Evolutionary conservation across 192 early-diverging fungal species (phyloP).

Genomic region (Coemansia sp.): DNA sequence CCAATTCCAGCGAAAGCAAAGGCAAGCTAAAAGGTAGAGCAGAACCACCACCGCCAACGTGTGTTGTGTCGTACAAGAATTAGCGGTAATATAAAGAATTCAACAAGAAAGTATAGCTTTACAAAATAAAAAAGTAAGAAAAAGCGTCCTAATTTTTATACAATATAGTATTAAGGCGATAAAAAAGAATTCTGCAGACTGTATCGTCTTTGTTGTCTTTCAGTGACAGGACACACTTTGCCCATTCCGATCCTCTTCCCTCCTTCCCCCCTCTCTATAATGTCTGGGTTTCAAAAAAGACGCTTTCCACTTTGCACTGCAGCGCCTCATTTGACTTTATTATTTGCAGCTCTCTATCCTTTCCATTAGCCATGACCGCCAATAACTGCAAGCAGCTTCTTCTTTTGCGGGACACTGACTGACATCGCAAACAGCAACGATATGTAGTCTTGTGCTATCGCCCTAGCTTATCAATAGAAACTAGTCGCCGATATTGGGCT

Average conservation of each 20-base stretch:
- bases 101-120: neutral
- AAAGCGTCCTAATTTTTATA: neutral
- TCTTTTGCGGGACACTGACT: too few relatives aligned
- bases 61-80: neutral
- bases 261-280: neutral
- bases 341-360: too few relatives aligned
- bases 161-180: neutral
- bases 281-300: neutral
- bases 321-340: neutral
- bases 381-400: too few relatives aligned
- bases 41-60: neutral
- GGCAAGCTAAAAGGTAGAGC: neutral
- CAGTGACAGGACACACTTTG: neutral
- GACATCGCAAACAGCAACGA: too few relatives aligned
- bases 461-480: too few relatives aligned
- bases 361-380: too few relatives aligned
- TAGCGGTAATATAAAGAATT: neutral
- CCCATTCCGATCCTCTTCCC: neutral
- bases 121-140: neutral
- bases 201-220: neutral
- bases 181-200: neutral
- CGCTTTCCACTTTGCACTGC: neutral
- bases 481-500: too few relatives aligned
- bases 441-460: too few relatives aligned
- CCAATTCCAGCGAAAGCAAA: neutral